Conservation (phyloP, 1,284 basidiomycete species). For the Melampsora medusae region DNA sequence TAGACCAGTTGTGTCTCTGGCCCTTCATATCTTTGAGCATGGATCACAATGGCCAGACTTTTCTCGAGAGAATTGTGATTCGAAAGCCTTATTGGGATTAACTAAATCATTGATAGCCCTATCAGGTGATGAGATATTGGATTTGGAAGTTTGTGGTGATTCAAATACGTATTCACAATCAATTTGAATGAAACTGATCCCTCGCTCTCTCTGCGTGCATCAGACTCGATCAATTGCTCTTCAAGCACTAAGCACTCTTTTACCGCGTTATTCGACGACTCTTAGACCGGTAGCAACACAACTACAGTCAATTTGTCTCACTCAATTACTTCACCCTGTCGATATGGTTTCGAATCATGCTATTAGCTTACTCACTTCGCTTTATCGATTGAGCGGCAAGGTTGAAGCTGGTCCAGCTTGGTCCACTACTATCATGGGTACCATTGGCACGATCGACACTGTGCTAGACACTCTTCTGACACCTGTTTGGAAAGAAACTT, state of each 20-base stretch:
- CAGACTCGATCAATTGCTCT: constrained; percentile 12
- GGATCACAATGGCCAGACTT: constrained; percentile 6
- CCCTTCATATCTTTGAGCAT: constrained; percentile 11
- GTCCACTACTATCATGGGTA: constrained; percentile 22
- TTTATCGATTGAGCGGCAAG: constrained; percentile 21
- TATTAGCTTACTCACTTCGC: neutral
- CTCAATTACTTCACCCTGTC: neutral
- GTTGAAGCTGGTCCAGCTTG: constrained; percentile 1
- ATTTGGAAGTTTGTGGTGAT: neutral
- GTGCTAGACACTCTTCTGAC: constrained; percentile 17
- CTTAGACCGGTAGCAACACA: constrained; percentile 5
- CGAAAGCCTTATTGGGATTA: constrained; percentile 10
- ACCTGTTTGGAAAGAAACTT: constrained; percentile 10
- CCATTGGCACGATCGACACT: constrained; percentile 27
- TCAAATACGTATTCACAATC: neutral
- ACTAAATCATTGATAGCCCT: constrained; percentile 5
- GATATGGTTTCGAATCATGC: constrained; percentile 8
- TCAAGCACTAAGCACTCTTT: constrained; percentile 1
- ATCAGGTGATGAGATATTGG: neutral
- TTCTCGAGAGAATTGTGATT: constrained; percentile 16
- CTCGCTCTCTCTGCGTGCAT: neutral
- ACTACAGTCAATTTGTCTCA: constrained; percentile 7
- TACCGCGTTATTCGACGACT: constrained; percentile 18
- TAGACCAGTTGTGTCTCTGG: neutral
- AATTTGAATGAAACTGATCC: neutral